Evolutionary conservation across 1,139 yeast species (phyloP).

Genomic region (Suhomyces ambrosiae): DNA sequence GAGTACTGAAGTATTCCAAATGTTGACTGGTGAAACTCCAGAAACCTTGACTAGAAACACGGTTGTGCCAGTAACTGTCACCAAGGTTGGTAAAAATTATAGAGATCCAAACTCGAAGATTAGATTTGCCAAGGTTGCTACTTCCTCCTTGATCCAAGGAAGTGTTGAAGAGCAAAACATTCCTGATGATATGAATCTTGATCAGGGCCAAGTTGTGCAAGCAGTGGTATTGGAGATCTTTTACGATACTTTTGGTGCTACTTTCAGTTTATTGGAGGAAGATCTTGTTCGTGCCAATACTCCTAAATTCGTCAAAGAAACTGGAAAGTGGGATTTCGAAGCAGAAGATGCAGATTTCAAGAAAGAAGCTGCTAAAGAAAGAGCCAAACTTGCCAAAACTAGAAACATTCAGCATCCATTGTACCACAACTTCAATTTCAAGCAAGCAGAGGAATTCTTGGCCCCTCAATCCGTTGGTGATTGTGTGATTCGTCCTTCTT

Average conservation of each 20-base stretch:
- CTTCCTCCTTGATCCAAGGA: conserved; percentile 80
- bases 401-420: conserved; percentile 90
- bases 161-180: conserved; percentile 67
- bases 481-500: conserved; percentile 91
- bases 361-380: conserved; percentile 58
- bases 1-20: conserved; percentile 75
- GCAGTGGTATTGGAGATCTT: conserved; percentile 74
- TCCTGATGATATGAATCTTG: conserved; percentile 52
- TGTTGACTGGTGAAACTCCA: conserved; percentile 85
- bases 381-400: conserved; percentile 55
- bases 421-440: conserved; percentile 78
- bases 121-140: conserved; percentile 56
- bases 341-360: conserved; percentile 72
- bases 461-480: conserved; percentile 92
- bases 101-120: conserved; percentile 40
- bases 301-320: conserved; percentile 54
- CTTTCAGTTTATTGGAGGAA: conserved; percentile 66
- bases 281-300: conserved; percentile 64
- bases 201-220: conserved; percentile 80
- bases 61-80: conserved; percentile 77
- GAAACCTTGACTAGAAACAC: conserved; percentile 68
- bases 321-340: conserved; percentile 77
- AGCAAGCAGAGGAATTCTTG: conserved; percentile 90
- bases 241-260: conserved; percentile 73
- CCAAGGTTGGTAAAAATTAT: conserved; percentile 52